Evolutionary conservation across 2,329 filamentous ascomycete species (phyloP).

Genomic region (Xylariaceae sp.): DNA sequence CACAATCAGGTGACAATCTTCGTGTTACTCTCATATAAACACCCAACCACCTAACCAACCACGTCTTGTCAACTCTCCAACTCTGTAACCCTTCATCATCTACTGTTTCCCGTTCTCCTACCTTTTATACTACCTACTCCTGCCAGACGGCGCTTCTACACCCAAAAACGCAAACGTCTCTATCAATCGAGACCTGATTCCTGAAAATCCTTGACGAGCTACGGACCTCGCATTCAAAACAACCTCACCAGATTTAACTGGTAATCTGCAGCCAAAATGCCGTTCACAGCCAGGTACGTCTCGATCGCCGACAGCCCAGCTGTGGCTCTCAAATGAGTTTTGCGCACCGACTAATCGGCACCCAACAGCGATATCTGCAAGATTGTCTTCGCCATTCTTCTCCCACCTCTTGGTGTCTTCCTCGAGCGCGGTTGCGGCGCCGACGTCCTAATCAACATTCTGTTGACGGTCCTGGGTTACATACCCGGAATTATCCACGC

Average conservation of each 20-base stretch:
- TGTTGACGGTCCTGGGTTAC: conserved; percentile 65
- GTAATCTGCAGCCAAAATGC: conserved; percentile 35
- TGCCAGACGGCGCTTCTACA: not conserved
- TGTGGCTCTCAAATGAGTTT: not conserved
- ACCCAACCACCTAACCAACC: not conserved
- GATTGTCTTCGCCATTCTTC: conserved; percentile 70
- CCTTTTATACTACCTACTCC: not conserved
- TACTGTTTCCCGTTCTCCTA: not conserved
- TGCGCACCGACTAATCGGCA: conserved; percentile 2
- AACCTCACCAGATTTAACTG: not conserved
- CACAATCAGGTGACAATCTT: not conserved
- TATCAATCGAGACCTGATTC: not conserved
- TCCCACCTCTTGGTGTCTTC: conserved; percentile 76
- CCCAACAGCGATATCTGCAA: conserved; percentile 52
- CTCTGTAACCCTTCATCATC: not conserved
- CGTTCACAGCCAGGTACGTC: conserved; percentile 54
- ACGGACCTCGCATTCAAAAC: not conserved
- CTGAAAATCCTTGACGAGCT: not conserved
- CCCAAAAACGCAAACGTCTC: not conserved
- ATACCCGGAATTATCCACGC: conserved; percentile 73
- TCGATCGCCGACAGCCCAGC: not conserved
- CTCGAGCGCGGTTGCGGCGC: conserved; percentile 72
- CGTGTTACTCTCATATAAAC: not conserved
- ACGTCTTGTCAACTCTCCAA: not conserved
- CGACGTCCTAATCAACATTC: conserved; percentile 74